phyloP scores from a whole-genome alignment of 1,139 yeast genomes.

The Candida dubliniensis region DNA sequence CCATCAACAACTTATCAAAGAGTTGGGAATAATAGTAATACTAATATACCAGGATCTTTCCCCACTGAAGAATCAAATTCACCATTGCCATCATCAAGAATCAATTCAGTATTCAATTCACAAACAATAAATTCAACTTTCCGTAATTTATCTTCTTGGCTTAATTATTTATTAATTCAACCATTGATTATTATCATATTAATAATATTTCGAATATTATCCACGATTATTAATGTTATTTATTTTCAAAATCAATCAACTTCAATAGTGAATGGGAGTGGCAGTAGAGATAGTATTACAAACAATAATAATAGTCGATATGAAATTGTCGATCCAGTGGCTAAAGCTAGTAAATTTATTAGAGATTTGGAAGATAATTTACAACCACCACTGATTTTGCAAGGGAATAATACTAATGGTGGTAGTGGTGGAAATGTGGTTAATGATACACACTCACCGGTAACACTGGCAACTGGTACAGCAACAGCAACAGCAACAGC shows the following conservation, averaged over 20 bases:
- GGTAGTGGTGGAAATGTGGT: background rate
- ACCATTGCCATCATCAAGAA: background rate
- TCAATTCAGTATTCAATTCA: slow-evolving; percentile 16
- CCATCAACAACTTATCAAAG: background rate
- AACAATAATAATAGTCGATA: background rate
- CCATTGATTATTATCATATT: slow-evolving; percentile 30
- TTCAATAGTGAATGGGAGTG: background rate
- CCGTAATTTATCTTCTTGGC: slow-evolving; percentile 13
- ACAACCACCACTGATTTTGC: slow-evolving; percentile 15
- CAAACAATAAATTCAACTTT: slow-evolving; percentile 10
- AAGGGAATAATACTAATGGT: background rate
- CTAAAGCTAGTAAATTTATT: slow-evolving; percentile 34
- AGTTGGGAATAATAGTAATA: background rate
- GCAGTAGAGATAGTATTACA: too few species aligned
- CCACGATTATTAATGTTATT: slow-evolving; percentile 26
- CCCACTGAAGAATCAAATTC: slow-evolving; percentile 4
- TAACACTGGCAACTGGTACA: too few species aligned
- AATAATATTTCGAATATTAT: slow-evolving; percentile 24
- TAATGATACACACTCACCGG: too few species aligned
- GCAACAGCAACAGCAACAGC: background rate
- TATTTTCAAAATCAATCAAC: slow-evolving; percentile 26
- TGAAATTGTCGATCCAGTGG: slow-evolving; percentile 29
- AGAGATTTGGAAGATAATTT: slow-evolving; percentile 39
- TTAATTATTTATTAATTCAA: slow-evolving; percentile 25
- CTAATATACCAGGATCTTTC: slow-evolving; percentile 9